These are phyloP conservation scores for Fusarium mexicanum DNA, from an alignment of 2,329 filamentous ascomycete genomes.

Conservation along the genomic window DNA sequence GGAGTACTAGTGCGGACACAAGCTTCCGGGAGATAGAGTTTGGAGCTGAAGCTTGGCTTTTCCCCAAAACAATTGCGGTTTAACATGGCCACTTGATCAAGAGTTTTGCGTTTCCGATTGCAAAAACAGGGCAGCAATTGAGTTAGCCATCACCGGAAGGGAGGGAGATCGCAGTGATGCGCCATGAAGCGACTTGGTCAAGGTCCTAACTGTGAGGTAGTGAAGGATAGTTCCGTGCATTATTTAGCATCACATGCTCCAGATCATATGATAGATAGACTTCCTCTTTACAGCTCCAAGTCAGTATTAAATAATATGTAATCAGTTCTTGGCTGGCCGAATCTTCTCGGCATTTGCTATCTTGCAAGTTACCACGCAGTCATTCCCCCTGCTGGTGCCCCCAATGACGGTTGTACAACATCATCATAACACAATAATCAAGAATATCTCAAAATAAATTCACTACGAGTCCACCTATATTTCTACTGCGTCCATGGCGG, in stretches of 20 bases:
- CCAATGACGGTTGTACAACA: slow-evolving; percentile 24
- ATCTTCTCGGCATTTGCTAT: neutral
- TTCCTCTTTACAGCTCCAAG: neutral
- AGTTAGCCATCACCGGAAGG: neutral
- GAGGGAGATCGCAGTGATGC: neutral
- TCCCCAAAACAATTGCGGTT: slow-evolving; percentile 3
- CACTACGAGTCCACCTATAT: no score
- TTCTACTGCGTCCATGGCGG: neutral
- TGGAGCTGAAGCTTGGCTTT: slow-evolving; percentile 14
- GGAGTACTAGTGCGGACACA: slow-evolving; percentile 29
- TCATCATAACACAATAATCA: slow-evolving; percentile 27
- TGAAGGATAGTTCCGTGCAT: neutral
- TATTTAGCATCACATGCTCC: neutral
- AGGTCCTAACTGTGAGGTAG: neutral
- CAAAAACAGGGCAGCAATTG: neutral
- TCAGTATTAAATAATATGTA: neutral
- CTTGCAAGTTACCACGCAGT: neutral
- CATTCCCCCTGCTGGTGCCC: neutral
- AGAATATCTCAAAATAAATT: neutral
- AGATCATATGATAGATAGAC: neutral
- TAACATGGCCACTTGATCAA: neutral
- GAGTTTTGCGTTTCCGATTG: neutral
- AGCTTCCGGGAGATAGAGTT: slow-evolving; percentile 28
- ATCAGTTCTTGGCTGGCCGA: neutral
- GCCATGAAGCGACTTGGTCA: neutral